Conservation (phyloP, 2,329 filamentous ascomycete species). For the Alternaria triticimaculans region DNA sequence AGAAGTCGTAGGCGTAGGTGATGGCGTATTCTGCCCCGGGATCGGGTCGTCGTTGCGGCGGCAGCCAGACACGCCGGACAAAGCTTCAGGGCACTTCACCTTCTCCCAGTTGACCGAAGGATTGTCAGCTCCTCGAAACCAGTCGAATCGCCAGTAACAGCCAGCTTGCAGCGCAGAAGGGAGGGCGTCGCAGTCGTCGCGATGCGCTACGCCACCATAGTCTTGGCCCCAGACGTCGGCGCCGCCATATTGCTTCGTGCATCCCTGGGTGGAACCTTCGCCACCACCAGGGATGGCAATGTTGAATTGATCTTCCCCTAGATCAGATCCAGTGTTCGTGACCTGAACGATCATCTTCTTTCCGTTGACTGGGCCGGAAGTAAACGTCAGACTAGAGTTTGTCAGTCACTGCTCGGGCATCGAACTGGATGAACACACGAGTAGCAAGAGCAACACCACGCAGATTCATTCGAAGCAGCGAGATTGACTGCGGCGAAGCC, state of each 20-base stretch:
- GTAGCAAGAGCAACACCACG: slow-evolving; percentile 72
- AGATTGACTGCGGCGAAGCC: slow-evolving; percentile 69
- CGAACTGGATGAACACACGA: slow-evolving; percentile 41
- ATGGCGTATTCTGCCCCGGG: slow-evolving; percentile 18
- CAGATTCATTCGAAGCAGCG: slow-evolving; percentile 59
- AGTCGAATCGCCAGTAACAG: slow-evolving; percentile 70
- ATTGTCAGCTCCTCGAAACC: slow-evolving; percentile 66
- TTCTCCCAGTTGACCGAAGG: slow-evolving; percentile 62
- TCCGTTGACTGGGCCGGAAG: slow-evolving; percentile 60
- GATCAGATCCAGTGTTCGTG: slow-evolving; percentile 62
- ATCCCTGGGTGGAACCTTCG: slow-evolving; percentile 46
- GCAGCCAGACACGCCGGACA: slow-evolving; percentile 57
- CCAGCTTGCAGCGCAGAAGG: slow-evolving; percentile 62
- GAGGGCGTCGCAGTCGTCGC: slow-evolving; percentile 60
- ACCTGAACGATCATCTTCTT: slow-evolving; percentile 70
- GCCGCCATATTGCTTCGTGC: slow-evolving; percentile 55
- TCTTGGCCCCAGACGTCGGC: slow-evolving; percentile 61
- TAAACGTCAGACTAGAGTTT: slow-evolving; percentile 59
- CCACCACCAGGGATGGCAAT: slow-evolving; percentile 47
- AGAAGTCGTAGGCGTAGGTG: slow-evolving; percentile 19
- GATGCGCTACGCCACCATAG: slow-evolving; percentile 64
- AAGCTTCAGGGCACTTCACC: slow-evolving; percentile 61
- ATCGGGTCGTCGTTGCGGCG: slow-evolving; percentile 30
- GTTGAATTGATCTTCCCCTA: slow-evolving; percentile 46
- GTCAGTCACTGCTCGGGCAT: slow-evolving; percentile 6